Base-by-base conservation (phyloP, 495 filamentous ascomycete genomes). In the Penicillium nucicola region DNA sequence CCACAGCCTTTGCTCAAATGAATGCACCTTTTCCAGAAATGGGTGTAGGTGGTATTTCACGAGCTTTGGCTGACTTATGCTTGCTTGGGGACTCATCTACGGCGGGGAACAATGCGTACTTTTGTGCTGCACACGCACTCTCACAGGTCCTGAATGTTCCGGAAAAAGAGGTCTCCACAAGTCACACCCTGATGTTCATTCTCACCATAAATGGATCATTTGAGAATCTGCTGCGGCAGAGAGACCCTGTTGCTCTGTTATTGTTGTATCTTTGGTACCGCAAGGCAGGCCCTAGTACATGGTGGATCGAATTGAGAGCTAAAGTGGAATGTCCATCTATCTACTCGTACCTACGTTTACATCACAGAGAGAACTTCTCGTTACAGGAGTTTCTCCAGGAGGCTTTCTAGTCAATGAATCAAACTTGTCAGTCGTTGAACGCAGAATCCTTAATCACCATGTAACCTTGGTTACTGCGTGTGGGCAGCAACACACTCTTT, bases 201-300 rank as follows among this genome's bases (percentile, higher is more conserved):
- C 43, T 55, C 5, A 49, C 38, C 50, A 61, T 72, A 18, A 40
- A 57, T 44, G 60, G 56, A 3, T 0, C 37, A 20, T 77, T 72
- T 35, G 52, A 67, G 56, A 35, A 36, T 0, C 53, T 77, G 39
- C 56, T 77, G 8, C 48, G 46, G 48, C 15, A 43, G 18, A 75
- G 53, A 50, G 72, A 78, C 30, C 70, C 75, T 20, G 38, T 58
- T 4, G 71, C 76, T 4, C 62, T 78, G 1, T 52, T 78, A 52
- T 55, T 79, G 55, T 59, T 79, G 1, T 74, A 68, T 58, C 50
- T 75, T 14, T 79, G 76, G 76, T 79, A 74, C 42, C 45, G 55
- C 12, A 74, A 73, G 56, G 61, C 57, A 52, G 44, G 62, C 49
- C 56, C 57, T 34, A 57, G 58, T 61, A 58, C 67, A 44, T 77